Evolutionary conservation across 1,284 basidiomycete genomes (phyloP).

Genomic region (Apiotrichum brassicae): DNA sequence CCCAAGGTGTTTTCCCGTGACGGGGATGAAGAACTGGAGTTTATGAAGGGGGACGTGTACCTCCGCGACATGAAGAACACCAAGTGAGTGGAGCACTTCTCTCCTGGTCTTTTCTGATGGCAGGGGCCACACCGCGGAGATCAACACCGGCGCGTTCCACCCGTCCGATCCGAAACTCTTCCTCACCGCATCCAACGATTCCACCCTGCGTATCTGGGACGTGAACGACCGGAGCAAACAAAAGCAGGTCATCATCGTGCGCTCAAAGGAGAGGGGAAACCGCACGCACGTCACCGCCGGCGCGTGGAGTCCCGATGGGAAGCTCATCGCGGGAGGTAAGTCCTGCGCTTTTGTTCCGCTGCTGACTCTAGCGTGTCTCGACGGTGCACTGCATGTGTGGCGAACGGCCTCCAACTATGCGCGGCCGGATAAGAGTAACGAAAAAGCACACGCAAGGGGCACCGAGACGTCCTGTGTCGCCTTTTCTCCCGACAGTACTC

Average conservation of each 20-base stretch:
- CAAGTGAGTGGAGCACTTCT: slow-evolving; percentile 52
- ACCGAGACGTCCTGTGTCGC: slow-evolving; percentile 76
- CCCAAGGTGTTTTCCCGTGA: slow-evolving; percentile 84
- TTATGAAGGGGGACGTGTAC: slow-evolving; percentile 92
- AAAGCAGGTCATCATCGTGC: slow-evolving; percentile 88
- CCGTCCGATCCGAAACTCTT: slow-evolving; percentile 75
- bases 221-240: slow-evolving; percentile 80
- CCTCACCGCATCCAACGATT: slow-evolving; percentile 89
- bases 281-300: slow-evolving; percentile 86
- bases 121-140: slow-evolving; percentile 89
- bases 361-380: slow-evolving; percentile 63
- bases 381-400: slow-evolving; percentile 92
- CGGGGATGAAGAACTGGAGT: slow-evolving; percentile 83
- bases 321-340: slow-evolving; percentile 72
- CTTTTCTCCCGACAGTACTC: slow-evolving; percentile 75
- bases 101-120: not conserved
- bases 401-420: slow-evolving; percentile 84
- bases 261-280: slow-evolving; percentile 91
- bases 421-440: slow-evolving; percentile 74
- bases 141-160: slow-evolving; percentile 86
- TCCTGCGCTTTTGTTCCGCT: not conserved
- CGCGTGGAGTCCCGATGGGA: slow-evolving; percentile 78
- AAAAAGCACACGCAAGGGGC: slow-evolving; percentile 75
- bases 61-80: slow-evolving; percentile 98
- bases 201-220: slow-evolving; percentile 94